Percentiles rank a stretch among this genome's conserved stretches.
Evolutionary conservation across 2,329 filamentous ascomycete genomes (phyloP).

Genomic region (Madurella mycetomatis): DNA sequence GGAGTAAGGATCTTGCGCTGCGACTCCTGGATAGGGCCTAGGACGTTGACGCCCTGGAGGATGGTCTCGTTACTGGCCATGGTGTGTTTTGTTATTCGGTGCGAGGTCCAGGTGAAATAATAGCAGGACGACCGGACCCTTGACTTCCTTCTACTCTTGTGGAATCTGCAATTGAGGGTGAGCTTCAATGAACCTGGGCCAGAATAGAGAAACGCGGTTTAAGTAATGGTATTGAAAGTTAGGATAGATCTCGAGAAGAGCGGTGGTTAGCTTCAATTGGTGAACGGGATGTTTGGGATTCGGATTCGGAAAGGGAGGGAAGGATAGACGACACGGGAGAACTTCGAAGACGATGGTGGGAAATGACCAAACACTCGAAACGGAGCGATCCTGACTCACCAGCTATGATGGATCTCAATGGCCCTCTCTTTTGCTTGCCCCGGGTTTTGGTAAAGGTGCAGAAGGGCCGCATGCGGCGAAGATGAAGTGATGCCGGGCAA

Average conservation of each 20-base stretch:
- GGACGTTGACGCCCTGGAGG: conserved; percentile 83
- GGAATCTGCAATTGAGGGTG: background rate
- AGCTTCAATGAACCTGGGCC: conserved; percentile 1
- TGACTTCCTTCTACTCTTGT: background rate
- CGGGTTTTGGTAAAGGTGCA: background rate
- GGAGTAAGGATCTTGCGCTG: conserved; percentile 90
- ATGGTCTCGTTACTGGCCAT: conserved; percentile 72
- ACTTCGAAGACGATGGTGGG: background rate
- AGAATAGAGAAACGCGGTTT: background rate
- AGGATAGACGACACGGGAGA: background rate
- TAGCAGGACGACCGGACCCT: background rate
- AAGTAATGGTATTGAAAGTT: conserved; percentile 4
- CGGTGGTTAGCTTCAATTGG: conserved; percentile 13
- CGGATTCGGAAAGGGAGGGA: background rate
- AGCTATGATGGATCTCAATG: conserved; percentile 2
- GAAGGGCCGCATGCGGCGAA: conserved; percentile 10
- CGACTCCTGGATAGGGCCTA: conserved; percentile 70
- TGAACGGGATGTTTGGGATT: background rate
- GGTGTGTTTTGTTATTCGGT: conserved; percentile 15
- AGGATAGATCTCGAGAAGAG: conserved; percentile 10
- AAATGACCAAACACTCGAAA: background rate
- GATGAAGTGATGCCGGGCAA: background rate
- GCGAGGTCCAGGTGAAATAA: background rate
- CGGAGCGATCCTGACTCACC: conserved; percentile 2
- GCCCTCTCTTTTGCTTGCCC: background rate